phyloP scores from a whole-genome alignment of 1,284 basidiomycete species.

The Heterobasidion annosum region DNA sequence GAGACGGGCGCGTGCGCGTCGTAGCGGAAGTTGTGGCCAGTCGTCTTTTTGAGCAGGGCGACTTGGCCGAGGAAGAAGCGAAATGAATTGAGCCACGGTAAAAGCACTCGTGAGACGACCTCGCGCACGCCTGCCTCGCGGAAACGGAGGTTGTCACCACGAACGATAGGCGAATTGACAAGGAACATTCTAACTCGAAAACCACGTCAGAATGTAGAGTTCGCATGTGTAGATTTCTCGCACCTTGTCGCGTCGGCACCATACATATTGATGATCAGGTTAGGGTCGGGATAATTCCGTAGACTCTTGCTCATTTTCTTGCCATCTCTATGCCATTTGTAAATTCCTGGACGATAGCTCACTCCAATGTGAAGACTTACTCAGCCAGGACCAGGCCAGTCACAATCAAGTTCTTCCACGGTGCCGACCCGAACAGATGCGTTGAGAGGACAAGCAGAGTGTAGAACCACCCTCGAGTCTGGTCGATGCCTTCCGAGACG shows the following conservation, averaged over 20 bases:
- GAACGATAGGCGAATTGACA: slow-evolving; percentile 97
- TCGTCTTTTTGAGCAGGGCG: slow-evolving; percentile 79
- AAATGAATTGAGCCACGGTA: slow-evolving; percentile 99
- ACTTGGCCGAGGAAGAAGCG: slow-evolving; percentile 99
- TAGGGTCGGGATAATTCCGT: slow-evolving; percentile 98
- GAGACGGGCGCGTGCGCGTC: slow-evolving; percentile 81
- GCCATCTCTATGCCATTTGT: slow-evolving; percentile 59
- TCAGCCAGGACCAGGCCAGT: slow-evolving; percentile 93
- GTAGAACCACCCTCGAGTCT: slow-evolving; percentile 99
- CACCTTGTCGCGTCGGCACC: slow-evolving; percentile 94
- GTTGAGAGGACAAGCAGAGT: slow-evolving; percentile 94
- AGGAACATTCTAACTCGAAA: slow-evolving; percentile 74
- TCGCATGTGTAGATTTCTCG: slow-evolving; percentile 4
- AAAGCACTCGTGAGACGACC: slow-evolving; percentile 88
- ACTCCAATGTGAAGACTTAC: slow-evolving; percentile 33
- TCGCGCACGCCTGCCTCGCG: slow-evolving; percentile 97
- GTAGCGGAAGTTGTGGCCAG: slow-evolving; percentile 78
- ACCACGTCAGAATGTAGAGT: not conserved
- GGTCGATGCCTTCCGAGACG: slow-evolving; percentile 94
- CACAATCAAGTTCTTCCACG: slow-evolving; percentile 98
- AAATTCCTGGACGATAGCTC: not conserved
- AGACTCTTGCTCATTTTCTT: slow-evolving; percentile 99
- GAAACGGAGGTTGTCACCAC: slow-evolving; percentile 97
- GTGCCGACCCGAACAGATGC: slow-evolving; percentile 88
- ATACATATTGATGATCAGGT: slow-evolving; percentile 83